phyloP scores from a whole-genome alignment of 495 filamentous ascomycete genomes.

The Sporormia fimetaria region DNA sequence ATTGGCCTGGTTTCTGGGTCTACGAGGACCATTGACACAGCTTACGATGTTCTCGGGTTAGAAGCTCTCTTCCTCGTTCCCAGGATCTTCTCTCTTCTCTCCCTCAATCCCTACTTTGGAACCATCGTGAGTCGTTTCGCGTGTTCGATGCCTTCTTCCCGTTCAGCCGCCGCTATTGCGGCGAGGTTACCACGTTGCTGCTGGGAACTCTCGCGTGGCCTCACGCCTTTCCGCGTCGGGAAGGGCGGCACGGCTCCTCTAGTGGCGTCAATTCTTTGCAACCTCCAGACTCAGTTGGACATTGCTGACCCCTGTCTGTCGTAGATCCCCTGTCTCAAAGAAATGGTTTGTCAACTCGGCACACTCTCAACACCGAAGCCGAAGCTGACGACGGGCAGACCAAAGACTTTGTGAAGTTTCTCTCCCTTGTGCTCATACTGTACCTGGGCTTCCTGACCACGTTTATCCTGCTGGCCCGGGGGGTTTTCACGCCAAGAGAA shows the following conservation, averaged over 20 bases:
- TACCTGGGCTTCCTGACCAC: conserved; percentile 87
- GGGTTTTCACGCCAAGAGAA: conserved; percentile 55
- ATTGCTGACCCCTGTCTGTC: conserved; percentile 5
- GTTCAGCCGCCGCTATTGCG: conserved; percentile 7
- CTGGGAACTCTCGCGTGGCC: not conserved
- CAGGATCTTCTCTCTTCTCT: conserved; percentile 75
- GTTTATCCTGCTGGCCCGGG: conserved; percentile 77
- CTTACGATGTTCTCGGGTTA: conserved; percentile 79
- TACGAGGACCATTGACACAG: conserved; percentile 53
- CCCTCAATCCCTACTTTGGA: conserved; percentile 85
- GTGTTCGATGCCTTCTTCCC: no score
- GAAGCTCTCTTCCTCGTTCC: conserved; percentile 88
- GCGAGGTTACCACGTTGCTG: no score
- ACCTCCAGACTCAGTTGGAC: not conserved
- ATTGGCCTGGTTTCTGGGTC: conserved; percentile 58
- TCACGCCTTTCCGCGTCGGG: not conserved
- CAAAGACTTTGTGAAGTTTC: conserved; percentile 84
- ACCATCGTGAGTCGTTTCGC: conserved; percentile 43
- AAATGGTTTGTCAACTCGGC: conserved; percentile 48
- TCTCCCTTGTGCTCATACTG: conserved; percentile 73
- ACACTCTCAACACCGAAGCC: conserved; percentile 5
- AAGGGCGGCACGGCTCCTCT: not conserved
- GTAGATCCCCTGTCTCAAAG: conserved; percentile 71
- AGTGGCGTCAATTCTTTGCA: not conserved
- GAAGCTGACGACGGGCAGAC: conserved; percentile 43